A percentile compares a stretch with the other conserved stretches of the same genome.
Evolutionary conservation across 139 green algal species (phyloP).

Genomic region (Closterium sp.): DNA sequence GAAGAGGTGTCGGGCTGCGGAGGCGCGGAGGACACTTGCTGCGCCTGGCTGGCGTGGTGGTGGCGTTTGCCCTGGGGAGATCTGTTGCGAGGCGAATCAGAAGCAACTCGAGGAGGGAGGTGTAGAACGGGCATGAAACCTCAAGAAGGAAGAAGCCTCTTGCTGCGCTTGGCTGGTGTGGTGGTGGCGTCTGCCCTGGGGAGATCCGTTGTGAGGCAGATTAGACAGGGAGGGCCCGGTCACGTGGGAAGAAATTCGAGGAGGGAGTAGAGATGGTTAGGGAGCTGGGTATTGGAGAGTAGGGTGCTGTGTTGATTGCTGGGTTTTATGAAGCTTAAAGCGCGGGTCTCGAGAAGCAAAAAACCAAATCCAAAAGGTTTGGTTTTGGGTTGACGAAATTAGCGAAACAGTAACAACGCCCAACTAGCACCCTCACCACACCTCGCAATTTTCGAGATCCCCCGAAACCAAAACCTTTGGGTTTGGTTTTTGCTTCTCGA

Average conservation of each 20-base stretch:
- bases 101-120: background rate
- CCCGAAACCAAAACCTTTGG: no score
- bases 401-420: no score
- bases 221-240: background rate
- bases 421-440: no score
- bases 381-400: no score
- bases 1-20: background rate
- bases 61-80: background rate
- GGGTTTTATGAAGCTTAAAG: no score
- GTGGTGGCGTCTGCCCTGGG: background rate
- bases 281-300: background rate
- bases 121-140: no score
- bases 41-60: background rate
- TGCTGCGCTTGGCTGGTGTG: background rate
- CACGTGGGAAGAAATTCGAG: background rate
- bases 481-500: no score
- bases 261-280: background rate
- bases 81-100: background rate
- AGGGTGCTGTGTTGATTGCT: background rate
- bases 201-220: background rate
- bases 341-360: no score
- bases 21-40: background rate
- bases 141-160: no score
- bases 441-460: no score
- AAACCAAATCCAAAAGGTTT: no score